Evolutionary conservation across 208 protist species (phyloP).

Genomic region (Leishmania arabica): DNA sequence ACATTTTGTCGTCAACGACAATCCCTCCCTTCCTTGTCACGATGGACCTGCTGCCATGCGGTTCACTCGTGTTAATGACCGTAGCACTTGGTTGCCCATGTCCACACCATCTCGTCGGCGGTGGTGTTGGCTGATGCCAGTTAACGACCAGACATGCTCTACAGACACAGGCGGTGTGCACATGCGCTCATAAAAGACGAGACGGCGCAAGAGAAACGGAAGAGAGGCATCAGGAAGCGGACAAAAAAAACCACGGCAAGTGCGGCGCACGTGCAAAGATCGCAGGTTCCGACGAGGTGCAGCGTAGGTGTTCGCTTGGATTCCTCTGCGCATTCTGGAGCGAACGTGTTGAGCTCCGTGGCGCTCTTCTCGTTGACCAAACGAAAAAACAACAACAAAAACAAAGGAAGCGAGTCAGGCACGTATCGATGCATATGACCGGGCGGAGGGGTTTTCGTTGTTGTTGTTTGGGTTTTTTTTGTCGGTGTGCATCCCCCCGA

Average conservation of each 20-base stretch:
- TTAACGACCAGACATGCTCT: neutral
- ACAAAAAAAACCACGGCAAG: too few relatives aligned
- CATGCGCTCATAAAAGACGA: neutral
- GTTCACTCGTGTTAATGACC: neutral
- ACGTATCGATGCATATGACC: neutral
- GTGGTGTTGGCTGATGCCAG: neutral
- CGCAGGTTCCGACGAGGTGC: neutral
- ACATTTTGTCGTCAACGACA: neutral
- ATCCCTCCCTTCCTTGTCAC: neutral
- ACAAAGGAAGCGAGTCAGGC: neutral
- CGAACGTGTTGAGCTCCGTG: neutral
- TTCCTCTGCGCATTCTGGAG: neutral
- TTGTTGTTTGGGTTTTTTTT: too few relatives aligned
- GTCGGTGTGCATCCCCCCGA: neutral
- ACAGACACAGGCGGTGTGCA: neutral
- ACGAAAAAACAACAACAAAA: neutral
- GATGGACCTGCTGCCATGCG: neutral
- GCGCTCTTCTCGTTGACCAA: neutral
- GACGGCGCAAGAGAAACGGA: neutral
- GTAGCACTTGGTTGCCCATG: neutral
- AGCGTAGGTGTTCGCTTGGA: neutral
- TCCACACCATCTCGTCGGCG: neutral
- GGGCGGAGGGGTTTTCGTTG: too few relatives aligned
- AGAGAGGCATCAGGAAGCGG: neutral
- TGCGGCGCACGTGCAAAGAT: neutral